Evolutionary conservation across 352 stramenopile genomes (phyloP).

Genomic region (Phytophthora brassicae): DNA sequence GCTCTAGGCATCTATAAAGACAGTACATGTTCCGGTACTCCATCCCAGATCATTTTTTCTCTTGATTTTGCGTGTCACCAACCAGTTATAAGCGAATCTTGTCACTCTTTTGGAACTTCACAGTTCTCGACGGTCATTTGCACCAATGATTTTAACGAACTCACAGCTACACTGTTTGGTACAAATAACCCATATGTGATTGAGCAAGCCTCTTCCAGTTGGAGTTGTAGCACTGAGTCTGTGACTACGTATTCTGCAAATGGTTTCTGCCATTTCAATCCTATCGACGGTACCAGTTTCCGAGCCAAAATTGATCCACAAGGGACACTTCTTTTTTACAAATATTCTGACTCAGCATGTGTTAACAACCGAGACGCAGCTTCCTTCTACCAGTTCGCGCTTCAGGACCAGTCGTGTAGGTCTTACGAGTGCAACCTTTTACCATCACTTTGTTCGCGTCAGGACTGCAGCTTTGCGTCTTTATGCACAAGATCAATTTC

Average conservation of each 20-base stretch:
- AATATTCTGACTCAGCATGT: not conserved
- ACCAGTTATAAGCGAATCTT: not conserved
- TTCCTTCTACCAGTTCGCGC: not conserved
- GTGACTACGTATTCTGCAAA: constrained; percentile 10
- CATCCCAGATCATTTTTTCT: not conserved
- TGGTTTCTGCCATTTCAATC: constrained; percentile 3
- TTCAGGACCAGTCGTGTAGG: not conserved
- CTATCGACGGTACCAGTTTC: constrained; percentile 1
- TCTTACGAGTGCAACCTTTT: not conserved
- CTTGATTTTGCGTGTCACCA: not conserved
- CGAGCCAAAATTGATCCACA: constrained; percentile 1
- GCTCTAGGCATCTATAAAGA: not conserved
- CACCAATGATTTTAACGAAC: not conserved
- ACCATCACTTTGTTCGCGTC: not conserved
- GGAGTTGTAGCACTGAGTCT: not conserved
- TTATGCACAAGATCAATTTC: not conserved
- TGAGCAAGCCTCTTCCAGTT: not conserved
- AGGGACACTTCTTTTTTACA: not conserved
- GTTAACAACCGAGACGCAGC: not conserved
- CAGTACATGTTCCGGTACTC: not conserved
- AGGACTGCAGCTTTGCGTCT: not conserved
- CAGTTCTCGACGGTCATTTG: not conserved
- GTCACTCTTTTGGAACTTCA: not conserved
- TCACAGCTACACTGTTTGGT: not conserved
- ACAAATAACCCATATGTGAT: not conserved